These are phyloP conservation scores for Circinella umbellata DNA, from an alignment of 371 early-diverging fungal genomes.

Conservation along the genomic window DNA sequence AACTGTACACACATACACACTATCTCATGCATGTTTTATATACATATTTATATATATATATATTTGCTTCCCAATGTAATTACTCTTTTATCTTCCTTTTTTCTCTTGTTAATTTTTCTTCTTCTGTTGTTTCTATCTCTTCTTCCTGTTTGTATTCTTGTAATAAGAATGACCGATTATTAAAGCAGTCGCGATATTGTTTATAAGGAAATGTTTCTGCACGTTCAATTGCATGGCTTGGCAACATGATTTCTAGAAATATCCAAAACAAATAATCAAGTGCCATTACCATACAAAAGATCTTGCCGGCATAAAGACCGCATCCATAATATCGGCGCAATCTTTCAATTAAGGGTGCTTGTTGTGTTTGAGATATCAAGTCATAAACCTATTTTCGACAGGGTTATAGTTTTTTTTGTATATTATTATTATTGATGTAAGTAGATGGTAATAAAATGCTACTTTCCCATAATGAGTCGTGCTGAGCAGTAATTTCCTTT, in stretches of 20 bases:
- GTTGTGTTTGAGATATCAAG: slow-evolving; percentile 63
- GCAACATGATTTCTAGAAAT: slow-evolving; percentile 86
- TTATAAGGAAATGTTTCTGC: slow-evolving; percentile 71
- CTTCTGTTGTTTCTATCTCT: background rate
- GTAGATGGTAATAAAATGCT: too few species aligned
- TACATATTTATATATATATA: background rate
- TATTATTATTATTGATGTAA: too few species aligned
- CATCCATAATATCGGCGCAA: slow-evolving; percentile 86
- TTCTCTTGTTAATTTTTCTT: background rate
- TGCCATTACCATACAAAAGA: slow-evolving; percentile 89
- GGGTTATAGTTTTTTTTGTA: background rate
- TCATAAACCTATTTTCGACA: slow-evolving; percentile 64
- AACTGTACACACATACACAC: slow-evolving; percentile 1
- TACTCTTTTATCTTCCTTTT: background rate
- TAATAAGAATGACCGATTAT: slow-evolving; percentile 7
- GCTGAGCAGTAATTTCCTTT: slow-evolving; percentile 9
- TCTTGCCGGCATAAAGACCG: slow-evolving; percentile 92
- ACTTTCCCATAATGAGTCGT: slow-evolving; percentile 5
- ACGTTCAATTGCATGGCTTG: slow-evolving; percentile 71
- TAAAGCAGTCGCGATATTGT: slow-evolving; percentile 48
- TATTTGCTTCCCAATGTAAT: background rate
- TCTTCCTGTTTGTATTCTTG: background rate
- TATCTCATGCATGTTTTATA: background rate
- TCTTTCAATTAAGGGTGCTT: slow-evolving; percentile 84
- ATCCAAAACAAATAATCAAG: slow-evolving; percentile 83